phyloP scores from a whole-genome alignment of 495 filamentous ascomycete genomes.

The Lichina pygmaea region DNA sequence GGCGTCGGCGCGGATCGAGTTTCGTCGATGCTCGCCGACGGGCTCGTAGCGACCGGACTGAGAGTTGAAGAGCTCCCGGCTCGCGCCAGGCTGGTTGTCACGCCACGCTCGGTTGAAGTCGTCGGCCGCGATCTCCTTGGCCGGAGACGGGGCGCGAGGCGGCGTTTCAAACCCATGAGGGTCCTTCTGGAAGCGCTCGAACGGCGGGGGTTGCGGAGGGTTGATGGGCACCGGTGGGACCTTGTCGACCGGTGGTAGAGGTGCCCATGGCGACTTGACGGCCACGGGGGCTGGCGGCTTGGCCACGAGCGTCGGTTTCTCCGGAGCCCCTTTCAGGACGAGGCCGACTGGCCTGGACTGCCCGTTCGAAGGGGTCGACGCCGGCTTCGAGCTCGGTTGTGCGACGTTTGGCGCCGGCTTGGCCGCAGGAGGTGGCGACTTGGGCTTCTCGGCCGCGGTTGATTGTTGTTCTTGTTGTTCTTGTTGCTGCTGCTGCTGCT shows the following conservation, averaged over 20 bases:
- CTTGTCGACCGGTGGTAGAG: slow-evolving; percentile 61
- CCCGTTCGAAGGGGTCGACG: slow-evolving; percentile 1
- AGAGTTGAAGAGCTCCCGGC: slow-evolving; percentile 73
- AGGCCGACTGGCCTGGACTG: slow-evolving; percentile 12
- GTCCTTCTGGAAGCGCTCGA: slow-evolving; percentile 11
- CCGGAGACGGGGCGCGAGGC: slow-evolving; percentile 10
- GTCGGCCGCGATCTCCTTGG: slow-evolving; percentile 79
- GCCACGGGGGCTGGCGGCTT: slow-evolving; percentile 51
- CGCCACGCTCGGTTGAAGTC: slow-evolving; percentile 77
- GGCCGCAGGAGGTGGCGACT: background rate
- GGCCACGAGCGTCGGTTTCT: slow-evolving; percentile 53
- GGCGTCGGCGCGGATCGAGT: slow-evolving; percentile 36
- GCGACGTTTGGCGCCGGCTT: slow-evolving; percentile 1
- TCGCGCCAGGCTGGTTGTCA: slow-evolving; percentile 32
- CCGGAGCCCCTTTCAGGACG: slow-evolving; percentile 35
- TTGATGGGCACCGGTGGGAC: slow-evolving; percentile 35
- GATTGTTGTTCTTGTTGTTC: no score
- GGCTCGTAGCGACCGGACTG: slow-evolving; percentile 87
- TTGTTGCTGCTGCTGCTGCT: background rate
- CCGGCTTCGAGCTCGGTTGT: background rate
- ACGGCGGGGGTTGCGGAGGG: slow-evolving; percentile 10
- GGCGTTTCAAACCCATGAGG: slow-evolving; percentile 15
- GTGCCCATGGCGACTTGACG: slow-evolving; percentile 74
- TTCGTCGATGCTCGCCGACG: slow-evolving; percentile 44
- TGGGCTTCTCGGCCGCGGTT: background rate